These are phyloP conservation scores for Babesia caballi DNA, from an alignment of 169 alveolate species.

Conservation along the genomic window DNA sequence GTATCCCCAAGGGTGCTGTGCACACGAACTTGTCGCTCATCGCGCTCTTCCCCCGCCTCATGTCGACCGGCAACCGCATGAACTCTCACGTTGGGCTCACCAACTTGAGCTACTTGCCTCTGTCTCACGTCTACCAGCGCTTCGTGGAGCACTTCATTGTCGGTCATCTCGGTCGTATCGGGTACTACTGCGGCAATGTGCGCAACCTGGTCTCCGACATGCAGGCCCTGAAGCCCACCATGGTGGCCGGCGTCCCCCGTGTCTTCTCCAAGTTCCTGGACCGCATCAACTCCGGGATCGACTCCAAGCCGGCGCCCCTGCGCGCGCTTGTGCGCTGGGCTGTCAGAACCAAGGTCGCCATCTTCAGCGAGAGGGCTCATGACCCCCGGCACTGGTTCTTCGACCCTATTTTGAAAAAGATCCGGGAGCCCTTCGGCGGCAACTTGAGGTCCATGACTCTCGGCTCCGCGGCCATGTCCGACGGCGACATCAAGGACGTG, in stretches of 20 bases:
- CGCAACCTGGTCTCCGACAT: constrained; percentile 83
- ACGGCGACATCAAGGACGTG: constrained; percentile 58
- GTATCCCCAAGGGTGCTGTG: constrained; percentile 94
- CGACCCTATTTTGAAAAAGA: constrained; percentile 69
- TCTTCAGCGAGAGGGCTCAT: constrained; percentile 1
- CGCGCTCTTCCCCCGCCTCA: constrained; percentile 65
- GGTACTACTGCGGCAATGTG: constrained; percentile 88
- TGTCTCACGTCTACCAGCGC: constrained; percentile 90
- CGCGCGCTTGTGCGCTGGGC: constrained; percentile 6
- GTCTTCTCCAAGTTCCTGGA: constrained; percentile 74
- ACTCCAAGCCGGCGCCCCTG: constrained; percentile 28
- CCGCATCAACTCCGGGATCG: constrained; percentile 26
- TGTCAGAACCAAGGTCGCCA: constrained; percentile 22
- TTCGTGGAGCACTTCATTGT: constrained; percentile 72
- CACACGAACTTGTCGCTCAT: constrained; percentile 82
- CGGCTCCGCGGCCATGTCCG: constrained; percentile 76
- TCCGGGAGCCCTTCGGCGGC: constrained; percentile 72
- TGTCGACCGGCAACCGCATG: constrained; percentile 70
- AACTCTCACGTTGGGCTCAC: constrained; percentile 67
- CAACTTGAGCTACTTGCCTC: constrained; percentile 86
- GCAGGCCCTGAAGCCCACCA: constrained; percentile 65
- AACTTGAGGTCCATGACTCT: constrained; percentile 64
- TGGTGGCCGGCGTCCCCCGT: constrained; percentile 74
- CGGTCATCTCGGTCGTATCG: constrained; percentile 78
- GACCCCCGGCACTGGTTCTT: constrained; percentile 33